phyloP scores from a whole-genome alignment of 306 rosid genomes.

The Biancaea sappan region DNA sequence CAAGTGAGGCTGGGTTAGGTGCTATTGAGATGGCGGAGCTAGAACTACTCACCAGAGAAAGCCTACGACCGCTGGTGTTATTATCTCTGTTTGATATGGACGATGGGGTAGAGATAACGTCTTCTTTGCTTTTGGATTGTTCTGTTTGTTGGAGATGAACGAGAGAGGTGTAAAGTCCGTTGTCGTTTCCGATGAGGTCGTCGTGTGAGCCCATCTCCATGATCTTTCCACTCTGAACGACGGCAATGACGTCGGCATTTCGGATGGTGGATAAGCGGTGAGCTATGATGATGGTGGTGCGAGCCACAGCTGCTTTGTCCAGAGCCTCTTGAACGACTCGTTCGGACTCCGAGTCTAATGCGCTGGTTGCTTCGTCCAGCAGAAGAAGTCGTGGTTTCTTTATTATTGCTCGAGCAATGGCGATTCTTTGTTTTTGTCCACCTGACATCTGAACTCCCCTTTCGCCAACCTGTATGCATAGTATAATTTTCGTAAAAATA shows the following conservation, averaged over 20 bases:
- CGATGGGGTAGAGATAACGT: neutral
- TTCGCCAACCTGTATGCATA: conserved; percentile 50
- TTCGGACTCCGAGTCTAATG: conserved; percentile 61
- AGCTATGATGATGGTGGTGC: conserved; percentile 63
- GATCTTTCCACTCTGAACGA: conserved; percentile 41
- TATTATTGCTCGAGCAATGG: conserved; percentile 63
- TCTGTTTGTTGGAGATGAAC: conserved; percentile 40
- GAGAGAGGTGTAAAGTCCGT: conserved; percentile 37
- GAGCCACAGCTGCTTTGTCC: conserved; percentile 42
- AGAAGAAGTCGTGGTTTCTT: conserved; percentile 56
- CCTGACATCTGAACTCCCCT: conserved; percentile 66
- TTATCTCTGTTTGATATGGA: neutral
- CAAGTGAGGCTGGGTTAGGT: neutral
- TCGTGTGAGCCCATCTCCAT: conserved; percentile 44
- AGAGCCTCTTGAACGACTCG: conserved; percentile 58
- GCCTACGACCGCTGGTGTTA: conserved; percentile 7
- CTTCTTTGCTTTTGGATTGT: neutral
- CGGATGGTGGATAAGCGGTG: conserved; percentile 66
- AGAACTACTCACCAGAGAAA: conserved; percentile 3
- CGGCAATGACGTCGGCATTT: conserved; percentile 48
- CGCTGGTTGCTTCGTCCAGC: conserved; percentile 77
- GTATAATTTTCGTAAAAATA: neutral
- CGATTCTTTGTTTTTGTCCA: conserved; percentile 71
- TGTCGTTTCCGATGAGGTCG: conserved; percentile 28
- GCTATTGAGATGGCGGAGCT: conserved; percentile 5